Evolutionary conservation across 495 filamentous ascomycete genomes (phyloP).

Genomic region (Peziza echinospora): DNA sequence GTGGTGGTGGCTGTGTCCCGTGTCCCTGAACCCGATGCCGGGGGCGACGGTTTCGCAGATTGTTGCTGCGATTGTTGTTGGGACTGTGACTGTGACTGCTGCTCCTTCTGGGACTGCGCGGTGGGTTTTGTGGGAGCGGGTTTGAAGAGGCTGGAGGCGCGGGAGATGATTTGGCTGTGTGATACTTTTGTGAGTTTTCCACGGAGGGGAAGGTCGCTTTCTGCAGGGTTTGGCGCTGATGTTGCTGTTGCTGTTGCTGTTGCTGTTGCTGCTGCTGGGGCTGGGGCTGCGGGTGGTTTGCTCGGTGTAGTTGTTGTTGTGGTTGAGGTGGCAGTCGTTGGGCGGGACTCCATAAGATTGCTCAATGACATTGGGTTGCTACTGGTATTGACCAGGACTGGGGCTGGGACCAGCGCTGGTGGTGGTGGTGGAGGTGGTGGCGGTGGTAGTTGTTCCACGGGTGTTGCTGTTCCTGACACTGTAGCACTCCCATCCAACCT

Average conservation of each 20-base stretch:
- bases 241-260: not conserved
- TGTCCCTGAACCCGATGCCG: no score
- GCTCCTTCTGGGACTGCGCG: not conserved
- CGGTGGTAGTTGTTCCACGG: not conserved
- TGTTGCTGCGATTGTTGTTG: no score
- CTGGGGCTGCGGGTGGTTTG: not conserved
- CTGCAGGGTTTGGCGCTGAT: constrained; percentile 6
- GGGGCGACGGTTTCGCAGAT: no score
- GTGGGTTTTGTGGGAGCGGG: constrained; percentile 1
- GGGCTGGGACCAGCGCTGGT: not conserved
- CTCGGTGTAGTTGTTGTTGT: not conserved
- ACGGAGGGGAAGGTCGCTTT: constrained; percentile 11
- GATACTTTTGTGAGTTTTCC: constrained; percentile 16
- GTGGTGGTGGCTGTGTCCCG: no score
- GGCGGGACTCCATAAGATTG: constrained; percentile 11
- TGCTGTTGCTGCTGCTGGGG: not conserved
- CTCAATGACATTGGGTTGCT: constrained; percentile 18
- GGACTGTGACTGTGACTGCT: no score
- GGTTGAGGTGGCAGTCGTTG: not conserved
- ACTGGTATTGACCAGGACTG: not conserved
- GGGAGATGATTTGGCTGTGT: constrained; percentile 11
- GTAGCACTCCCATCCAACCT: no score
- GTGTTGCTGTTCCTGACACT: no score
- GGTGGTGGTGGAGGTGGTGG: not conserved
- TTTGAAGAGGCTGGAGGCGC: constrained; percentile 13